Base-by-base conservation (phyloP, 2,329 filamentous ascomycete genomes). In the Talaromyces sp. region DNA sequence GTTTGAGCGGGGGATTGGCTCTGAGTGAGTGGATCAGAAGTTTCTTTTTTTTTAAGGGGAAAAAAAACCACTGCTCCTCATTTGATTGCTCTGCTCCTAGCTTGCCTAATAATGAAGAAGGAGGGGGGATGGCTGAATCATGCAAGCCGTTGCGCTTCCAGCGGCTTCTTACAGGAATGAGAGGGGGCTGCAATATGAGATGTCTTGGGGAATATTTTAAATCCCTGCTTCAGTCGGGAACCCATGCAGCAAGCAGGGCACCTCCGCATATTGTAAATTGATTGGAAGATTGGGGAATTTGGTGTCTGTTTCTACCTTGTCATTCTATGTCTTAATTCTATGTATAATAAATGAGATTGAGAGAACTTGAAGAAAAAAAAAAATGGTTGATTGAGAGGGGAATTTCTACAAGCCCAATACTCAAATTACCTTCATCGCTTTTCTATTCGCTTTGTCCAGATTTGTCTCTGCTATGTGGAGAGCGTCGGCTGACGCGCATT, bases 191-290 rank as follows among this genome's bases (percentile, higher is more conserved):
- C 44, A 20, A 33, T 29, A 27, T 27, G 24, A 27, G 35, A 40
- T 39, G 33, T 33, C 20, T 39, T 13, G 19, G 4, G n/a, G 20
- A 20, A 29, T 19, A 30, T 4, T 3, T 9, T 30, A 8, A 37
- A 55, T 52, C 55, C 52, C 46, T 51, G 55, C 41, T 24, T 37
- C 36, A 39, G 41, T 54, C 47, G 54, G 51, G 54, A 56, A 37
- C 45, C 27, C 55, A 57, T 57, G 55, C 55, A 49, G 54, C 22
- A 33, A 37, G 36, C 54, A 54, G 27, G 51, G 48, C 44, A 54
- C 54, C 51, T 56, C 47, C 44, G 54, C 54, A 56, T 49, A 27
- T 27, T 36, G 47, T 22, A 20, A 19, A 10, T 29, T 17, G 27
- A 7, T 43, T 30, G 40, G 13, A 43, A 19, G 7, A 39, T 22